These are phyloP conservation scores for Botrytis porri DNA, from an alignment of 2,329 filamentous ascomycete genomes.

Conservation along the genomic window DNA sequence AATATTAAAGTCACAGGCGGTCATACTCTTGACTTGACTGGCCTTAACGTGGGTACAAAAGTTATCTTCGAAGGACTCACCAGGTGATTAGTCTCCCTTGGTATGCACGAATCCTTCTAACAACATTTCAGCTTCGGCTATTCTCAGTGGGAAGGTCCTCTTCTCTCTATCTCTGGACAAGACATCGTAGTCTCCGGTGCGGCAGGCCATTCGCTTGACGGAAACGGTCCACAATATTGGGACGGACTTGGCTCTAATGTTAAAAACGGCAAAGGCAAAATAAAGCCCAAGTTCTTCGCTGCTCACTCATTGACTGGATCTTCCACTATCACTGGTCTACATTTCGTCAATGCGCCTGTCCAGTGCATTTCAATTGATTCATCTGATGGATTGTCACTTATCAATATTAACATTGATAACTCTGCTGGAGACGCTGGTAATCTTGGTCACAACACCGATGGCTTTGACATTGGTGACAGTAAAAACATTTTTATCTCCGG, in stretches of 20 bases:
- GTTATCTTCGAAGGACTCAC: slow-evolving; percentile 17
- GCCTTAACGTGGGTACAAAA: slow-evolving; percentile 48
- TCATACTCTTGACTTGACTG: slow-evolving; percentile 55
- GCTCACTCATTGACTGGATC: slow-evolving; percentile 49
- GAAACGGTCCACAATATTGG: slow-evolving; percentile 51
- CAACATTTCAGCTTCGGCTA: slow-evolving; percentile 52
- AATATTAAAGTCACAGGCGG: slow-evolving; percentile 56
- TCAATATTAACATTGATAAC: slow-evolving; percentile 55
- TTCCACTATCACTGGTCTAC: slow-evolving; percentile 49
- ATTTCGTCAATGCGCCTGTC: slow-evolving; percentile 53
- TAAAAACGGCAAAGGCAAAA: slow-evolving; percentile 49
- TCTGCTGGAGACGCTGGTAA: slow-evolving; percentile 47
- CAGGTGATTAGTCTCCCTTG: neutral
- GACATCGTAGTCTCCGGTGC: slow-evolving; percentile 31
- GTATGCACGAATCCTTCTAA: neutral
- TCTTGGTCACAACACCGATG: slow-evolving; percentile 53
- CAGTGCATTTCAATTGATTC: slow-evolving; percentile 49
- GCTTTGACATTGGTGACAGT: slow-evolving; percentile 47
- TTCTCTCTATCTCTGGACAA: slow-evolving; percentile 46
- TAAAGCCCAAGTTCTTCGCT: slow-evolving; percentile 64
- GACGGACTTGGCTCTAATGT: slow-evolving; percentile 57
- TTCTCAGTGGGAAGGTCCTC: slow-evolving; percentile 61
- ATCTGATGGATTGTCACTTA: slow-evolving; percentile 45
- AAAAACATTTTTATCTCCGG: slow-evolving; percentile 49
- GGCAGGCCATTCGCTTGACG: slow-evolving; percentile 47